Evolutionary conservation across 2,329 filamentous ascomycete species (phyloP).

Genomic region (Acrocalymma vagum): DNA sequence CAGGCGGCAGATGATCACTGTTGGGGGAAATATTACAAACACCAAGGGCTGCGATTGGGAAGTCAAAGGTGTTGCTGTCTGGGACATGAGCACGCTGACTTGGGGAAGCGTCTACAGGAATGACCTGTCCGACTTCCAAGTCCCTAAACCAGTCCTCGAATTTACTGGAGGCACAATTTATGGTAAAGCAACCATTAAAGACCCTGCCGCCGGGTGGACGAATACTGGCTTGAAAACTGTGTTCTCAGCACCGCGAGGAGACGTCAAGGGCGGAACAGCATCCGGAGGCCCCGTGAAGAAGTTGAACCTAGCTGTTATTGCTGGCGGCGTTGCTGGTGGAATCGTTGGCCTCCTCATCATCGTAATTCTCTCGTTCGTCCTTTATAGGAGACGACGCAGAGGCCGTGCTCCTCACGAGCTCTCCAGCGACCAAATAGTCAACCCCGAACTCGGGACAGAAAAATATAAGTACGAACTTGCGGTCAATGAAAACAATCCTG

Average conservation of each 20-base stretch:
- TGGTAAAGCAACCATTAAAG: constrained; percentile 19
- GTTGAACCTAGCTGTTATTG: constrained; percentile 19
- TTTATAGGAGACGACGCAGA: constrained; percentile 15
- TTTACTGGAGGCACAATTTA: constrained; percentile 15
- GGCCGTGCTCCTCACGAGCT: constrained; percentile 17
- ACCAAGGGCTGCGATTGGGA: constrained; percentile 26
- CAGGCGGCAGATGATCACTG: constrained; percentile 47
- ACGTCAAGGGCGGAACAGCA: no score
- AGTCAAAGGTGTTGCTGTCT: constrained; percentile 24
- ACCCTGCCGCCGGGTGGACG: constrained; percentile 20
- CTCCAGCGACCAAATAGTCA: constrained; percentile 5
- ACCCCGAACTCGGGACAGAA: constrained; percentile 7
- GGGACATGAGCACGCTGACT: constrained; percentile 15
- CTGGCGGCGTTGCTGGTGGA: constrained; percentile 25
- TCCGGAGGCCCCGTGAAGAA: constrained; percentile 3
- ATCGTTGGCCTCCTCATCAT: constrained; percentile 21
- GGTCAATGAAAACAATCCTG: constrained; percentile 22
- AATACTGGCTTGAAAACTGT: constrained; percentile 15
- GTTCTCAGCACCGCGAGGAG: constrained; percentile 14
- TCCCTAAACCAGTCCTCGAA: constrained; percentile 13
- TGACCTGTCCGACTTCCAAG: constrained; percentile 3
- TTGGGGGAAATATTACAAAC: constrained; percentile 40
- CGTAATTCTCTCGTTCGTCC: constrained; percentile 11
- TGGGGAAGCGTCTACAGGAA: constrained; percentile 24
- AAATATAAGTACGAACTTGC: constrained; percentile 24